A percentile compares a stretch with the other conserved stretches of the same genome.
Evolutionary conservation across 352 stramenopile genomes (phyloP).

Genomic region (Aphanomyces astaci): DNA sequence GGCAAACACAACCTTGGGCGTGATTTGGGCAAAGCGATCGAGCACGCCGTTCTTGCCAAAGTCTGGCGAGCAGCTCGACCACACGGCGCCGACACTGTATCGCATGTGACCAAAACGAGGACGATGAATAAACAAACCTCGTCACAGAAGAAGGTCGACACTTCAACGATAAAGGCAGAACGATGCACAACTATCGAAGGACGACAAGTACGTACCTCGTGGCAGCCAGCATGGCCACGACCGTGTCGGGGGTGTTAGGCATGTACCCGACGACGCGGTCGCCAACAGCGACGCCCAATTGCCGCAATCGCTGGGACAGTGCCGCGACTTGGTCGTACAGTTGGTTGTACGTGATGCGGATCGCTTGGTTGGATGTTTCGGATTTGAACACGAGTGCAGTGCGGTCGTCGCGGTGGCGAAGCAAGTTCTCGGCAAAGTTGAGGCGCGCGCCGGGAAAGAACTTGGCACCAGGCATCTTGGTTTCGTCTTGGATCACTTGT

Average conservation of each 20-base stretch:
- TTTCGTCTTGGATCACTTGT: constrained; percentile 44
- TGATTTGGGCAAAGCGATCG: constrained; percentile 78
- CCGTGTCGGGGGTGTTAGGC: constrained; percentile 59
- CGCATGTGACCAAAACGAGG: too few relatives aligned
- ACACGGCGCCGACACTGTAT: constrained; percentile 47
- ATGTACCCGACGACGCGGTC: constrained; percentile 65
- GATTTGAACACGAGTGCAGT: constrained; percentile 66
- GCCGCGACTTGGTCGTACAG: constrained; percentile 51
- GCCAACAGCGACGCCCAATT: constrained; percentile 41
- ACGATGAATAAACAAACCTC: constrained; percentile 22
- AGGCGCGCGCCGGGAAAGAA: constrained; percentile 59
- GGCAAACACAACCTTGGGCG: constrained; percentile 65
- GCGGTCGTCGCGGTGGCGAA: constrained; percentile 63
- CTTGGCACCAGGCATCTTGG: constrained; percentile 63
- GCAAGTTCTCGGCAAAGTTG: constrained; percentile 71
- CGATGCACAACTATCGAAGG: constrained; percentile 28
- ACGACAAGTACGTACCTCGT: constrained; percentile 32
- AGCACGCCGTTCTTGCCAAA: constrained; percentile 77
- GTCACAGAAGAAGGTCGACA: too few relatives aligned
- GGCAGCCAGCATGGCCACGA: constrained; percentile 63
- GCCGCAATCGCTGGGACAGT: constrained; percentile 35
- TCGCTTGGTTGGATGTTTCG: constrained; percentile 53
- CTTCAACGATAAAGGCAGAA: too few relatives aligned
- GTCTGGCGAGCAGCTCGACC: constrained; percentile 79
- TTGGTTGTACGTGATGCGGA: constrained; percentile 51